phyloP scores from a whole-genome alignment of 352 stramenopile genomes.

The Globisporangium solare region DNA sequence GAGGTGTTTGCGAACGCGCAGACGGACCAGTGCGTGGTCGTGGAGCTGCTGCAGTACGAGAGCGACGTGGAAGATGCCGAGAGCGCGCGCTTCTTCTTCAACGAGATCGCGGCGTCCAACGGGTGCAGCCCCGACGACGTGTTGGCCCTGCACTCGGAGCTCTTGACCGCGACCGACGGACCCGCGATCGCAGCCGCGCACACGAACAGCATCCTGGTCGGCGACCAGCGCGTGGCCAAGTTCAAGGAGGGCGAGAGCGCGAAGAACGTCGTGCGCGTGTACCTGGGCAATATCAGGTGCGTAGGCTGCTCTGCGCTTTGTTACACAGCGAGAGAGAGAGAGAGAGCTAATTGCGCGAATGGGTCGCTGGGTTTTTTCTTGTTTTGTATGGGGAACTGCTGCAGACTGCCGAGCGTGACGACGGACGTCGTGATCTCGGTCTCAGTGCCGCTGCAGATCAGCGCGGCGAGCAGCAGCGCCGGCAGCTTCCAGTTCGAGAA shows the following conservation, averaged over 20 bases:
- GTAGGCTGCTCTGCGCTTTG: slow-evolving; percentile 1
- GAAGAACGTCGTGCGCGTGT: slow-evolving; percentile 85
- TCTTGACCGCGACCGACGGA: slow-evolving; percentile 19
- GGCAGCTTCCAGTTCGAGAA: slow-evolving; percentile 60
- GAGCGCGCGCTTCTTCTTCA: slow-evolving; percentile 78
- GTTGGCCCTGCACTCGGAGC: slow-evolving; percentile 40
- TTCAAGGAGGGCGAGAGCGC: slow-evolving; percentile 76
- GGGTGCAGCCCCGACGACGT: slow-evolving; percentile 57
- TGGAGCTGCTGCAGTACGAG: slow-evolving; percentile 79
- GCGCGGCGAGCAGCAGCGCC: slow-evolving; percentile 57
- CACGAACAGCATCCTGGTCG: slow-evolving; percentile 46
- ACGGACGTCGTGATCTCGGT: slow-evolving; percentile 83
- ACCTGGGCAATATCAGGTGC: slow-evolving; percentile 64
- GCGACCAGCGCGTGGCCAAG: slow-evolving; percentile 80
- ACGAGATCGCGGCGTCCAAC: slow-evolving; percentile 80
- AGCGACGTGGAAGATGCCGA: slow-evolving; percentile 31
- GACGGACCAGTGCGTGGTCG: slow-evolving; percentile 79
- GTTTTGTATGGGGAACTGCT: no score
- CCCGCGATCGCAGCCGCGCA: slow-evolving; percentile 36
- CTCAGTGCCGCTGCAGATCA: slow-evolving; percentile 73
- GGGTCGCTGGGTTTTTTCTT: not conserved
- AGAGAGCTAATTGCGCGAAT: not conserved
- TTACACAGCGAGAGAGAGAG: no score
- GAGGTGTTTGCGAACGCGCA: slow-evolving; percentile 81
- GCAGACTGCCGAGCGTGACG: slow-evolving; percentile 54